Percentiles rank a stretch among this genome's conserved stretches.
Conservation (phyloP, 805 yeast genomes). For the Kluyveromyces siamensis region DNA sequence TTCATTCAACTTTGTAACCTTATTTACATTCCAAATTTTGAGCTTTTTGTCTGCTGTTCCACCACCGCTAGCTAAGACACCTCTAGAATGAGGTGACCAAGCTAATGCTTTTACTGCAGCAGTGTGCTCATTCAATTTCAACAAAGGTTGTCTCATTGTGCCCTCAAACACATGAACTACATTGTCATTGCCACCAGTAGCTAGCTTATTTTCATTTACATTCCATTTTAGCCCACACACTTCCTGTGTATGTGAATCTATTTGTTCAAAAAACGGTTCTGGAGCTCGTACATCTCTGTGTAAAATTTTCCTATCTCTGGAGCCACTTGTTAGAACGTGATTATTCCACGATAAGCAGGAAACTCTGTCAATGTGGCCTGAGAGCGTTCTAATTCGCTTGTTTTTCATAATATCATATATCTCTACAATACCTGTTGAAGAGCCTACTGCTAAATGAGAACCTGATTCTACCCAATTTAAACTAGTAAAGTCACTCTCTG, state of each 20-base stretch:
- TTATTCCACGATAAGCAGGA: slow-evolving; percentile 92
- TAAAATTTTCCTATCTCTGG: slow-evolving; percentile 72
- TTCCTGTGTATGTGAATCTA: slow-evolving; percentile 80
- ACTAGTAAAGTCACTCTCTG: slow-evolving; percentile 72
- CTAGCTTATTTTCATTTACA: slow-evolving; percentile 79
- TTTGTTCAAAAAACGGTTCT: slow-evolving; percentile 64
- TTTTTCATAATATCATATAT: slow-evolving; percentile 87
- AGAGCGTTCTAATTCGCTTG: slow-evolving; percentile 81
- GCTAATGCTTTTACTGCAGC: slow-evolving; percentile 96
- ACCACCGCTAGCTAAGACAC: slow-evolving; percentile 90
- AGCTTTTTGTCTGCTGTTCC: slow-evolving; percentile 91
- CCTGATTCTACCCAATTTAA: slow-evolving; percentile 92
- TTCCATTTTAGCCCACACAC: slow-evolving; percentile 97
- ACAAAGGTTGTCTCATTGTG: slow-evolving; percentile 50
- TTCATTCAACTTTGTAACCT: slow-evolving; percentile 64
- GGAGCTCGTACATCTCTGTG: slow-evolving; percentile 89
- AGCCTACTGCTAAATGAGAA: slow-evolving; percentile 89
- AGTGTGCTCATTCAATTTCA: slow-evolving; percentile 69
- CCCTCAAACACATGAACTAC: slow-evolving; percentile 83
- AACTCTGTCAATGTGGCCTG: slow-evolving; percentile 81
- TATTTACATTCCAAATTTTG: slow-evolving; percentile 85
- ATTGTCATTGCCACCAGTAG: slow-evolving; percentile 95
- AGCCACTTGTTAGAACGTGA: slow-evolving; percentile 79
- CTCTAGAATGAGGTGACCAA: slow-evolving; percentile 97
- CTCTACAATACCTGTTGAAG: slow-evolving; percentile 77